Conservation (phyloP, 495 filamentous ascomycete species). For the Penicillium soppii region DNA sequence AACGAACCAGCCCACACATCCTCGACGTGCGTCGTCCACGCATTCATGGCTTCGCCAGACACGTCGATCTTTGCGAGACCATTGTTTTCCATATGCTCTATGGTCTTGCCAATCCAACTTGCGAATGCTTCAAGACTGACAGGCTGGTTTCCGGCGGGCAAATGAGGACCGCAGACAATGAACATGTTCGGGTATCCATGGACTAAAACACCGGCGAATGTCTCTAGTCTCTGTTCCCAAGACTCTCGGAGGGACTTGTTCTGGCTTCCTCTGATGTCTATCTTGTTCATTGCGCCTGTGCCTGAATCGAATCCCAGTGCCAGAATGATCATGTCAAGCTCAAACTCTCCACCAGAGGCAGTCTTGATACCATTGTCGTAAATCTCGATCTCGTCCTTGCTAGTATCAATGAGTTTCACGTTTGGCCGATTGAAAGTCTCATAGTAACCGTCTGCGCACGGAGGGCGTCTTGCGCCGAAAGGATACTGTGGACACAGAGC, state of each 20-base stretch:
- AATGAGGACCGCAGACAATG: constrained; percentile 47
- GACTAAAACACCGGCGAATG: constrained; percentile 49
- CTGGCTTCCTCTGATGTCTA: constrained; percentile 46
- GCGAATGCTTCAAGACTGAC: constrained; percentile 47
- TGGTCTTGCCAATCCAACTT: constrained; percentile 48
- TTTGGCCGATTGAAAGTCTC: constrained; percentile 57
- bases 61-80: constrained; percentile 42
- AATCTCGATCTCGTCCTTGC: constrained; percentile 50
- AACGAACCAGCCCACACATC: constrained; percentile 43
- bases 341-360: constrained; percentile 37
- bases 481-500: constrained; percentile 48
- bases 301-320: constrained; percentile 53
- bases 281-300: constrained; percentile 49
- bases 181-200: constrained; percentile 55
- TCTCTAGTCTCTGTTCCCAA: constrained; percentile 45
- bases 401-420: constrained; percentile 56
- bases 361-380: constrained; percentile 37
- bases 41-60: constrained; percentile 41
- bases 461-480: constrained; percentile 57
- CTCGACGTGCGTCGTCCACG: constrained; percentile 40
- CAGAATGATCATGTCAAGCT: constrained; percentile 52
- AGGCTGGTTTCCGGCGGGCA: constrained; percentile 48
- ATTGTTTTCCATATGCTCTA: constrained; percentile 40
- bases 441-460: constrained; percentile 54
- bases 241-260: constrained; percentile 43